Conservation (phyloP, 2,329 filamentous ascomycete species). For the Hypoxylon sp. region DNA sequence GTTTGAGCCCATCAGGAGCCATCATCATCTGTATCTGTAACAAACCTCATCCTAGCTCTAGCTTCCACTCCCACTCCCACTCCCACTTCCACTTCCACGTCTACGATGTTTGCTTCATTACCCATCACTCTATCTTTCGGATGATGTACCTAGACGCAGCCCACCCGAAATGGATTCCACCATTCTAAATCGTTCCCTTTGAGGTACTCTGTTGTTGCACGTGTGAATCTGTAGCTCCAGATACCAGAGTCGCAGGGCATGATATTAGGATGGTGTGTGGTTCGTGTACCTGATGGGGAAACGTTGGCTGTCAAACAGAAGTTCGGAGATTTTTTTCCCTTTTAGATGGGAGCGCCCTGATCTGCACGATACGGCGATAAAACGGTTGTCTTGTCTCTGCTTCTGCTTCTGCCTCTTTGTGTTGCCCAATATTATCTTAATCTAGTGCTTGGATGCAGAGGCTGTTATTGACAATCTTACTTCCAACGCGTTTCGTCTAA, state of each 20-base stretch:
- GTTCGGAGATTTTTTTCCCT: slow-evolving; percentile 32
- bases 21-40: neutral
- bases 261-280: neutral
- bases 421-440: slow-evolving; percentile 17
- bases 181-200: neutral
- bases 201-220: neutral
- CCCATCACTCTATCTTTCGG: too few species aligned
- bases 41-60: neutral
- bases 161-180: neutral
- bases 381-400: slow-evolving; percentile 24
- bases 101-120: neutral
- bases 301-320: slow-evolving; percentile 18
- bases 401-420: slow-evolving; percentile 12
- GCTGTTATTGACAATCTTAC: slow-evolving; percentile 13
- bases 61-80: neutral
- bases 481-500: slow-evolving; percentile 30
- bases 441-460: neutral
- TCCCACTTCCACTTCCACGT: neutral
- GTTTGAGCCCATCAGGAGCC: too few species aligned
- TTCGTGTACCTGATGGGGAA: neutral
- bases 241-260: neutral
- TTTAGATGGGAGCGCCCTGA: slow-evolving; percentile 29
- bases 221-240: neutral
- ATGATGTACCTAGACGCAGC: neutral
- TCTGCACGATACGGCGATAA: neutral